These are phyloP conservation scores for Prunus armeniaca DNA, from an alignment of 306 rosid genomes.

Conservation along the genomic window DNA sequence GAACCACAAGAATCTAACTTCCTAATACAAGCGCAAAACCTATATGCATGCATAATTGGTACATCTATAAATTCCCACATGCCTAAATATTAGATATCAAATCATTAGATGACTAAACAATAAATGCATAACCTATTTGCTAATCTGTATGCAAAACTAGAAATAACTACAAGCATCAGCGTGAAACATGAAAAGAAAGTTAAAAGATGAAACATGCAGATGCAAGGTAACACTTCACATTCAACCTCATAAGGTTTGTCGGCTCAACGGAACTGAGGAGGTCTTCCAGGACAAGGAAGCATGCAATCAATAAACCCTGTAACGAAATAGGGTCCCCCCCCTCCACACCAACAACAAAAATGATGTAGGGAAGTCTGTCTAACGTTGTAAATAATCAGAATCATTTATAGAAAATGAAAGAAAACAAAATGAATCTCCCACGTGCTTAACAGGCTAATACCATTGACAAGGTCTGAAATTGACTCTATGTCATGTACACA, in stretches of 20 bases:
- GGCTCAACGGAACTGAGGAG: conserved; percentile 14
- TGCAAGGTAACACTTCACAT: conserved; percentile 20
- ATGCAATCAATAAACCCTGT: conserved; percentile 33
- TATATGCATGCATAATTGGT: background rate
- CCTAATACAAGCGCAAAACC: background rate
- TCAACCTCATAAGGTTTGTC: conserved; percentile 37
- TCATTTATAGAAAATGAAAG: conserved; percentile 14
- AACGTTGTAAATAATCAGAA: conserved; percentile 50
- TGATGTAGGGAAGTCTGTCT: conserved; percentile 67
- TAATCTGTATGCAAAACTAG: background rate
- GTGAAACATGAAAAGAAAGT: background rate
- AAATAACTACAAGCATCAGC: background rate
- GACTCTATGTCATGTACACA: conserved; percentile 37
- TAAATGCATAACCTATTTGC: background rate
- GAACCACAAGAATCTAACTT: background rate
- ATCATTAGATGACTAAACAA: background rate
- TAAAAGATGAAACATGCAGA: conserved; percentile 7
- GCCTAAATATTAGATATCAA: background rate
- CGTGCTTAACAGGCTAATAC: background rate
- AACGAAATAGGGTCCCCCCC: conserved; percentile 3
- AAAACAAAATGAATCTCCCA: conserved; percentile 1
- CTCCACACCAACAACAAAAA: background rate
- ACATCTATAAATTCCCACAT: background rate
- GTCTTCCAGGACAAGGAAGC: conserved; percentile 43
- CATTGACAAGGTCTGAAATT: conserved; percentile 7